These are phyloP conservation scores for Kwoniella dejecticola DNA, from an alignment of 768 basidiomycete genomes.

Conservation along the genomic window DNA sequence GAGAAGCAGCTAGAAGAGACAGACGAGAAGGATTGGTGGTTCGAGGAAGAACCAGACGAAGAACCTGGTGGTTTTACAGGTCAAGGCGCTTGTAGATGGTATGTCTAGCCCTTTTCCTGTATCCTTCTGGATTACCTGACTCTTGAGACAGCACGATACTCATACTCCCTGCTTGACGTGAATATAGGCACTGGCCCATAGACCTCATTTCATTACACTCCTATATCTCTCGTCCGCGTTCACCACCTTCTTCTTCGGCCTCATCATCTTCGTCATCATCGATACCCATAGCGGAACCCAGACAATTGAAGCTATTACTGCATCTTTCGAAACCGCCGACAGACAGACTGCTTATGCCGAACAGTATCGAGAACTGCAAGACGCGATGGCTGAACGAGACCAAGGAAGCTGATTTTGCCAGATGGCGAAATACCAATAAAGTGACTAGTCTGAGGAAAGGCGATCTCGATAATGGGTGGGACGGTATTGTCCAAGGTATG, in stretches of 20 bases:
- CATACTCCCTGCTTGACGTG: neutral
- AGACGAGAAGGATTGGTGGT: slow-evolving; percentile 96
- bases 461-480: slow-evolving; percentile 97
- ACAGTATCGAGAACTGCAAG: slow-evolving; percentile 82
- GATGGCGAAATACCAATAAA: slow-evolving; percentile 94
- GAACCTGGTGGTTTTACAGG: slow-evolving; percentile 34
- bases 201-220: slow-evolving; percentile 81
- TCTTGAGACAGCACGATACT: no score
- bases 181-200: slow-evolving; percentile 91
- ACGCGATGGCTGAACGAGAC: slow-evolving; percentile 92
- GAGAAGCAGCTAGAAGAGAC: slow-evolving; percentile 73
- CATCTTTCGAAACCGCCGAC: slow-evolving; percentile 85
- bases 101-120: slow-evolving; percentile 43
- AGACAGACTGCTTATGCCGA: slow-evolving; percentile 79
- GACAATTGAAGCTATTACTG: slow-evolving; percentile 68
- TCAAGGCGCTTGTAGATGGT: slow-evolving; percentile 69
- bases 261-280: slow-evolving; percentile 61
- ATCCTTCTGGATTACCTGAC: neutral
- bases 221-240: slow-evolving; percentile 31
- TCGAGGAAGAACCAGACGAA: slow-evolving; percentile 64
- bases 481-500: slow-evolving; percentile 91
- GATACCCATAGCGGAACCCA: slow-evolving; percentile 35
- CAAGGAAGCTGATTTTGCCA: slow-evolving; percentile 94
- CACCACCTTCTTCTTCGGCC: slow-evolving; percentile 57
- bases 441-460: slow-evolving; percentile 86